phyloP scores from a whole-genome alignment of 1,284 basidiomycete species.

The Xanthoconium separans region DNA sequence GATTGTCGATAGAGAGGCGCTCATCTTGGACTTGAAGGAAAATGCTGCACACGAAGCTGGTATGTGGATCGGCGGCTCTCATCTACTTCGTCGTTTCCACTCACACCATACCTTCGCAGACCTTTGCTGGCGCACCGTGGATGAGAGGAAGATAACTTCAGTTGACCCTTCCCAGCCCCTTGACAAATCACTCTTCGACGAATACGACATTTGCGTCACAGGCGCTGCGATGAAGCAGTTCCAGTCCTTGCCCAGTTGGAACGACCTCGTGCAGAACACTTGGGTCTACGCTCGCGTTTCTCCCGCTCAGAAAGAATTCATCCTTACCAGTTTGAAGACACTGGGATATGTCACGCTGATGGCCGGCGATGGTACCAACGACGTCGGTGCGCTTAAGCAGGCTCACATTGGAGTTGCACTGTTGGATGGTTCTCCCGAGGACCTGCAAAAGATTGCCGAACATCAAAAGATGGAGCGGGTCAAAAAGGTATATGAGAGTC shows the following conservation, averaged over 20 bases:
- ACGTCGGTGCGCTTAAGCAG: slow-evolving; percentile 94
- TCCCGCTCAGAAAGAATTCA: slow-evolving; percentile 92
- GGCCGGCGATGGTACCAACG: slow-evolving; percentile 97
- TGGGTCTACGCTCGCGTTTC: slow-evolving; percentile 98
- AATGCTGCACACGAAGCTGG: slow-evolving; percentile 68
- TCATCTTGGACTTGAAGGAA: slow-evolving; percentile 89
- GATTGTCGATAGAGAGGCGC: slow-evolving; percentile 89
- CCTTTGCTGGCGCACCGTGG: slow-evolving; percentile 90
- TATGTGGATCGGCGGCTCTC: slow-evolving; percentile 33
- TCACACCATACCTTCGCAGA: slow-evolving; percentile 41
- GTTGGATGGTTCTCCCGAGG: slow-evolving; percentile 87
- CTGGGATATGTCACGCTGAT: slow-evolving; percentile 91
- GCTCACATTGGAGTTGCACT: slow-evolving; percentile 94
- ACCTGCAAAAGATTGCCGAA: slow-evolving; percentile 90
- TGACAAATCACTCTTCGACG: slow-evolving; percentile 72
- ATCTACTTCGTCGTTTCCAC: neutral
- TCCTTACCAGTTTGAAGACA: slow-evolving; percentile 83
- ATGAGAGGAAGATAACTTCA: slow-evolving; percentile 83
- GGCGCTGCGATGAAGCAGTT: slow-evolving; percentile 89
- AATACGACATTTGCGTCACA: slow-evolving; percentile 94
- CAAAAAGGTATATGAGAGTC: slow-evolving; percentile 95
- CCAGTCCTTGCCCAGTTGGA: slow-evolving; percentile 63
- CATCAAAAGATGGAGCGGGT: slow-evolving; percentile 85
- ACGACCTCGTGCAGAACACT: slow-evolving; percentile 82
- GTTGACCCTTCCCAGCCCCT: slow-evolving; percentile 78